Conservation (phyloP, 2,329 filamentous ascomycete species). For the Neurospora sp. region DNA sequence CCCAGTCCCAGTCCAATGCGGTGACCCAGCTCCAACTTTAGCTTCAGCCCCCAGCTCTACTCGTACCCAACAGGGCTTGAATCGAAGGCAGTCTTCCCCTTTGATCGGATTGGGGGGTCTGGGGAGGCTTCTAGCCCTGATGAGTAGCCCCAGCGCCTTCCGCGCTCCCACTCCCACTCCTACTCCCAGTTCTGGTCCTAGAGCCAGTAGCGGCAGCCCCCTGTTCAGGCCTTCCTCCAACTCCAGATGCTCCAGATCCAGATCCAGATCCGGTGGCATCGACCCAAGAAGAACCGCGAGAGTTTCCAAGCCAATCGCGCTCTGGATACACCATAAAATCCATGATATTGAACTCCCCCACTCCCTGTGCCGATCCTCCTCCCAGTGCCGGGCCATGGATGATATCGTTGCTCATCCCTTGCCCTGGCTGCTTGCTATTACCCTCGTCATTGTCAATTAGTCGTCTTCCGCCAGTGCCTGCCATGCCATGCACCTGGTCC, state of each 20-base stretch:
- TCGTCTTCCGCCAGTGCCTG: neutral
- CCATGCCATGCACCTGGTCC: slow-evolving; percentile 1
- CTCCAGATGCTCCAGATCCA: neutral
- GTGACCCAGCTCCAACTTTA: no score
- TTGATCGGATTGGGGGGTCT: neutral
- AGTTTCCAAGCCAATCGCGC: slow-evolving; percentile 52
- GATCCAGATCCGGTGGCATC: neutral
- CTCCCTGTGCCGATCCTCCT: neutral
- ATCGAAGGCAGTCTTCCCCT: neutral
- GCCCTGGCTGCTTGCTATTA: slow-evolving; percentile 16
- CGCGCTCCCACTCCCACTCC: neutral
- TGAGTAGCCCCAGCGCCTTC: neutral
- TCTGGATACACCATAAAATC: slow-evolving; percentile 69
- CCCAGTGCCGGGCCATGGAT: neutral
- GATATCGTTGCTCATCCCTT: neutral
- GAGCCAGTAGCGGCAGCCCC: neutral
- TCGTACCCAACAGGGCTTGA: neutral
- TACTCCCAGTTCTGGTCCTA: neutral
- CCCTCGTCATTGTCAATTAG: neutral
- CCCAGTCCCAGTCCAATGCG: no score
- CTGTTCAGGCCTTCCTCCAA: neutral
- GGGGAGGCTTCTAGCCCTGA: neutral
- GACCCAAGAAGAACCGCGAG: neutral
- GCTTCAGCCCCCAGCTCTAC: neutral
- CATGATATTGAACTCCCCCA: slow-evolving; percentile 65